Evolutionary conservation across 2,329 filamentous ascomycete genomes (phyloP).

Genomic region (Cytospora mali): DNA sequence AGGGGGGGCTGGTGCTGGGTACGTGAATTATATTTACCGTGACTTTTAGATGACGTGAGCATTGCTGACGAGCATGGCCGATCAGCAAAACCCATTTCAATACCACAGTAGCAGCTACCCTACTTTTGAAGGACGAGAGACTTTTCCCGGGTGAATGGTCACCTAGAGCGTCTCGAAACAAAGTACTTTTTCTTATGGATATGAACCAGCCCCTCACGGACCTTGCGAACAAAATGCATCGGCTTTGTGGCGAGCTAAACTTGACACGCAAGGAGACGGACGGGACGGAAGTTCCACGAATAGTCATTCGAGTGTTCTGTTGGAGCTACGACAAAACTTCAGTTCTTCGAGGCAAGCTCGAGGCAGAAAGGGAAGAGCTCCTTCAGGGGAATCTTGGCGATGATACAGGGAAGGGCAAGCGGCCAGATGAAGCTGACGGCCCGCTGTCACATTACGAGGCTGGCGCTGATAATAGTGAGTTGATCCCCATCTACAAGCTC

Average conservation of each 20-base stretch:
- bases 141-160: not conserved
- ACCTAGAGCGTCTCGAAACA: not conserved
- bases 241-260: not conserved
- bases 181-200: conserved; percentile 1
- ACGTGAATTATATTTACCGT: not conserved
- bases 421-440: not conserved
- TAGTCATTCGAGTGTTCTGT: conserved; percentile 2
- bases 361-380: not conserved
- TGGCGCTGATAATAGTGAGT: not conserved
- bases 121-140: not conserved
- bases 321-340: conserved; percentile 5
- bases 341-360: not conserved
- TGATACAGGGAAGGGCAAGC: not conserved
- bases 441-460: not conserved
- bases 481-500: not conserved
- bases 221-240: conserved; percentile 4
- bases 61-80: not conserved
- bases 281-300: not conserved
- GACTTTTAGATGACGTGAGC: not conserved
- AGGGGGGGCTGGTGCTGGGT: conserved; percentile 10
- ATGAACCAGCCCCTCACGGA: not conserved
- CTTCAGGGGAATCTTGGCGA: not conserved
- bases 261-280: not conserved
- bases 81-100: conserved; percentile 6
- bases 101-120: not conserved